These are phyloP conservation scores for Gaillardinia entomophila DNA, from an alignment of 805 yeast species.

Conservation along the genomic window DNA sequence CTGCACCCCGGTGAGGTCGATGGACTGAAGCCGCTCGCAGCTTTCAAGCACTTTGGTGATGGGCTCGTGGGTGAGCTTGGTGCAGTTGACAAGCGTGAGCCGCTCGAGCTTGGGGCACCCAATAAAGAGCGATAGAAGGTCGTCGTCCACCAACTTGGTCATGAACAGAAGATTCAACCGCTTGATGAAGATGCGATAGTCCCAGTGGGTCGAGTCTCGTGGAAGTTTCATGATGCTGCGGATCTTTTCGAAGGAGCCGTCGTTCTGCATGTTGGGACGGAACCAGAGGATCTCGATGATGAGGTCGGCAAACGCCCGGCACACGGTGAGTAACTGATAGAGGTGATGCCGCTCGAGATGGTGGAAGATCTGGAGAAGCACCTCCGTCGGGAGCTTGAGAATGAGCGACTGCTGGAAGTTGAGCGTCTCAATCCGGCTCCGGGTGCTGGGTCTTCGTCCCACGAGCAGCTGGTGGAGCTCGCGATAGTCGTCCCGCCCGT, in stretches of 20 bases:
- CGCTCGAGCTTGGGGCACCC: constrained; percentile 79
- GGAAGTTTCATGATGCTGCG: constrained; percentile 49
- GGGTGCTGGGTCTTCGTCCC: constrained; percentile 12
- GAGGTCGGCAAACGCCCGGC: constrained; percentile 73
- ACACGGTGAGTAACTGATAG: constrained; percentile 61
- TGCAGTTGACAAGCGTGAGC: constrained; percentile 78
- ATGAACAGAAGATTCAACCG: constrained; percentile 76
- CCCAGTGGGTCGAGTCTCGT: constrained; percentile 49
- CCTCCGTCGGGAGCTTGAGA: constrained; percentile 50
- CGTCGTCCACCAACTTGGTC: constrained; percentile 61
- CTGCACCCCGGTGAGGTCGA: constrained; percentile 78
- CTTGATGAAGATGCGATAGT: constrained; percentile 63
- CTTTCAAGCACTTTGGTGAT: constrained; percentile 55
- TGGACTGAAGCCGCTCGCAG: constrained; percentile 71
- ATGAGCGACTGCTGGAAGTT: constrained; percentile 31
- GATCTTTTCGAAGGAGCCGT: constrained; percentile 45
- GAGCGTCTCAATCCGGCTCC: constrained; percentile 17
- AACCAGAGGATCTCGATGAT: constrained; percentile 82
- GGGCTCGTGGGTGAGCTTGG: constrained; percentile 53
- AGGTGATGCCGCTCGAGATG: constrained; percentile 58
- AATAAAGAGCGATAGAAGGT: constrained; percentile 50
- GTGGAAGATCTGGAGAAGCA: constrained; percentile 61
- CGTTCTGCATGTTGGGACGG: constrained; percentile 65
- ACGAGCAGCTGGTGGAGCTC: constrained; percentile 32
- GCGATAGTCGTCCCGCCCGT: constrained; percentile 26